These are phyloP conservation scores for Vigna reflexopilosa DNA, from an alignment of 306 rosid species.

Conservation along the genomic window DNA sequence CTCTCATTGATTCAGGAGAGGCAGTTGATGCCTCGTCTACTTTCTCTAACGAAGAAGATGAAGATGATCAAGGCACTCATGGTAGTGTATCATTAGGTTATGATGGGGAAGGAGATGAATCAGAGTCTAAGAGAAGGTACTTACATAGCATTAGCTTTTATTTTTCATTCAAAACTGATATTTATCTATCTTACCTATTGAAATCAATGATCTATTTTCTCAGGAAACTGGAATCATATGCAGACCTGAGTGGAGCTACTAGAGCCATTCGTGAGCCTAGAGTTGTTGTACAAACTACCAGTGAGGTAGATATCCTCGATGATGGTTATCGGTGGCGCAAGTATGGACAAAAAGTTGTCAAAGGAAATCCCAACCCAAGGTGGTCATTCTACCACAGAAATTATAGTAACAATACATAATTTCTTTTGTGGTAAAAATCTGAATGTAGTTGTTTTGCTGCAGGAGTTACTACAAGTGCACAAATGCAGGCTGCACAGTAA, in stretches of 20 bases:
- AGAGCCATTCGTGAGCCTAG: constrained; percentile 98
- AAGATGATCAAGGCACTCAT: constrained; percentile 88
- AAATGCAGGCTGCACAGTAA: constrained; percentile 86
- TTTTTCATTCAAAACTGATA: constrained; percentile 1
- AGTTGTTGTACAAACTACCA: constrained; percentile 98
- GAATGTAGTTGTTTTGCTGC: constrained; percentile 50
- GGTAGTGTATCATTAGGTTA: constrained; percentile 84
- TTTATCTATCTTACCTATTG: constrained; percentile 30
- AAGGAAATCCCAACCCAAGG: constrained; percentile 99
- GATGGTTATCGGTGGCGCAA: constrained; percentile 99
- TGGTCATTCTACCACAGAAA: constrained; percentile 14
- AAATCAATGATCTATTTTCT: constrained; percentile 42
- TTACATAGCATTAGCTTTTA: constrained; percentile 25
- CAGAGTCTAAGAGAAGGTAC: constrained; percentile 93
- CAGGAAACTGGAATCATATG: constrained; percentile 91
- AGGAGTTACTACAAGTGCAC: constrained; percentile 99
- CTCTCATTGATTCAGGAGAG: constrained; percentile 70
- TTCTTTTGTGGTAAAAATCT: constrained; percentile 27
- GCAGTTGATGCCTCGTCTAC: constrained; percentile 88
- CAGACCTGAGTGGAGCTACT: constrained; percentile 95
- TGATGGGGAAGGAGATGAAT: constrained; percentile 94
- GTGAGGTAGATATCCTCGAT: constrained; percentile 95
- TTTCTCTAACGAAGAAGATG: constrained; percentile 91
- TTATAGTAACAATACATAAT: neutral
- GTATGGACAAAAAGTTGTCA: constrained; percentile 96